phyloP scores from a whole-genome alignment of 106 monocot species.

The Apostasia shenzhenica region DNA sequence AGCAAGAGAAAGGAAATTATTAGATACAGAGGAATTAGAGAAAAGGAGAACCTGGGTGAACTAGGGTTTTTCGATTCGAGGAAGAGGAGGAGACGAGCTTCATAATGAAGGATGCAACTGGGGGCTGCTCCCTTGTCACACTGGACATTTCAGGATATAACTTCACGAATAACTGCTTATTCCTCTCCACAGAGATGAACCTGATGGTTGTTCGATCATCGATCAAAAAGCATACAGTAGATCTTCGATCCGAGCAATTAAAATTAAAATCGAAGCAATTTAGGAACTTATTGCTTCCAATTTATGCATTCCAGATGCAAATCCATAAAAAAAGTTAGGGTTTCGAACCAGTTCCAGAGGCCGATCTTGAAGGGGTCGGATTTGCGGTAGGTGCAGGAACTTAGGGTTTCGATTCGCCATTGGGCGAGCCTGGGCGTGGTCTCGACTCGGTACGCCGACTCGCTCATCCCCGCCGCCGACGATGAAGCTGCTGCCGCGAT shows the following conservation, averaged over 20 bases:
- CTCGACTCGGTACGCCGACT: constrained; percentile 68
- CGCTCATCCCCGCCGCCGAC: constrained; percentile 43
- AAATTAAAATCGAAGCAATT: background rate
- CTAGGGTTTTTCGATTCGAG: constrained; percentile 37
- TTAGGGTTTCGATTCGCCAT: constrained; percentile 71
- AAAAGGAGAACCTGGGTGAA: constrained; percentile 66
- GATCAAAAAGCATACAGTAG: background rate
- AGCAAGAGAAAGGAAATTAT: too few species aligned
- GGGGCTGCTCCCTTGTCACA: constrained; percentile 57
- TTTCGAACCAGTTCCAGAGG: constrained; percentile 67
- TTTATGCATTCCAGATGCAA: background rate
- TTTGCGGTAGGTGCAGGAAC: constrained; percentile 63
- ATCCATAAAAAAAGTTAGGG: background rate
- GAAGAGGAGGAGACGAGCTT: constrained; percentile 53
- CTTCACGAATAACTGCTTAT: constrained; percentile 67
- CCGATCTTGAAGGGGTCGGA: constrained; percentile 90
- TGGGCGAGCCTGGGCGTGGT: constrained; percentile 75
- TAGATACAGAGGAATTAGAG: background rate
- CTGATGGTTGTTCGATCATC: constrained; percentile 19
- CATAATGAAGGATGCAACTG: constrained; percentile 85
- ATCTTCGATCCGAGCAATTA: background rate
- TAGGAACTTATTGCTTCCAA: too few species aligned
- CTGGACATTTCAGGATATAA: constrained; percentile 69
- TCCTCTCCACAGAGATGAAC: constrained; percentile 78
- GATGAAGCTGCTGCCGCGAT: constrained; percentile 29